phyloP scores from a whole-genome alignment of 257 asterid genomes.

The Mitragyna speciosa region DNA sequence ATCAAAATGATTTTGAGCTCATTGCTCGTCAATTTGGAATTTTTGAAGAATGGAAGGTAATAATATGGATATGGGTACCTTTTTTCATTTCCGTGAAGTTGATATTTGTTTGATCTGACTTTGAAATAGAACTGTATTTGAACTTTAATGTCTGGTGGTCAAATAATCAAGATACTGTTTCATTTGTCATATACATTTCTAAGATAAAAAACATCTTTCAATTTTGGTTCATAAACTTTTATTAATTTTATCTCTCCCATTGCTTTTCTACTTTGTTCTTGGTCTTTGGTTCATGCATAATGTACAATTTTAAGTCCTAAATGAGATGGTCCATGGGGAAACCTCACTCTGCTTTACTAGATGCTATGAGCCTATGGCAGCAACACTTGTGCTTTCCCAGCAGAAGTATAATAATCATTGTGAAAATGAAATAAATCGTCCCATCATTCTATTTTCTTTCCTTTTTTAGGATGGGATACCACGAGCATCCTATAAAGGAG shows the following conservation, averaged over 20 bases:
- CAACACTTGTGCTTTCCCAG: background rate
- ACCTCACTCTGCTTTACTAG: no score
- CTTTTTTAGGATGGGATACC: conserved; percentile 85
- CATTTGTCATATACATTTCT: background rate
- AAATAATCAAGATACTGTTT: no score
- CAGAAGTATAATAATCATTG: background rate
- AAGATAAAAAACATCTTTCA: background rate
- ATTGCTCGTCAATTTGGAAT: conserved; percentile 88
- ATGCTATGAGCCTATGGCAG: background rate
- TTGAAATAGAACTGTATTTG: background rate
- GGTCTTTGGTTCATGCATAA: background rate
- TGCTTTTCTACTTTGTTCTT: background rate
- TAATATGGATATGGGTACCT: background rate
- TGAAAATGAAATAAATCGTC: background rate
- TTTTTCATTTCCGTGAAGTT: background rate
- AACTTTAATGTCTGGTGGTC: background rate
- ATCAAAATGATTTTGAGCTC: conserved; percentile 64
- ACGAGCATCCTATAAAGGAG: conserved; percentile 86
- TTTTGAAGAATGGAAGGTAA: conserved; percentile 99
- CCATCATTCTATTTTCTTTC: background rate
- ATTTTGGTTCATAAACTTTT: background rate
- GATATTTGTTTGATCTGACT: background rate
- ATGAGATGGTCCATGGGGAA: no score
- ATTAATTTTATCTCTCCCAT: background rate
- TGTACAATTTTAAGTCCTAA: background rate